Evolutionary conservation across 805 yeast genomes (phyloP).

Genomic region (Yamadazyma akitaensis): DNA sequence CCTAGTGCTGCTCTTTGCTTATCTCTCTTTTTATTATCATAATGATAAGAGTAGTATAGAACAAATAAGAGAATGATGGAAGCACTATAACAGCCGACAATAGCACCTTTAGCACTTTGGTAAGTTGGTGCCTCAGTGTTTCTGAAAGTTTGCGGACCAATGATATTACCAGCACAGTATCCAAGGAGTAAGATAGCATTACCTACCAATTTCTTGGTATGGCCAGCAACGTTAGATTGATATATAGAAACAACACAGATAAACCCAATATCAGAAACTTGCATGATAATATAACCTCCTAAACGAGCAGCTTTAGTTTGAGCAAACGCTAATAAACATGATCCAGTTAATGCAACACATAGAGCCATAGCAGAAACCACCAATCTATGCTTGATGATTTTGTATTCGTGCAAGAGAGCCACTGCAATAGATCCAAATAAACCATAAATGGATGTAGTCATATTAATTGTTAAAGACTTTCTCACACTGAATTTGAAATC

Average conservation of each 20-base stretch:
- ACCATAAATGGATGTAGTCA: slow-evolving; percentile 48
- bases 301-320: slow-evolving; percentile 23
- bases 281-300: slow-evolving; percentile 25
- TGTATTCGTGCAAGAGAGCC: slow-evolving; percentile 23
- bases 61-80: slow-evolving; percentile 22
- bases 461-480: slow-evolving; percentile 40
- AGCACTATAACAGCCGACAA: slow-evolving; percentile 27
- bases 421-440: slow-evolving; percentile 32
- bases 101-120: slow-evolving; percentile 38
- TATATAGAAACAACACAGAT: slow-evolving; percentile 31
- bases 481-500: slow-evolving; percentile 23
- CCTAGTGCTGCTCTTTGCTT: slow-evolving; percentile 4
- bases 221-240: slow-evolving; percentile 52
- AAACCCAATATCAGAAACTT: slow-evolving; percentile 12
- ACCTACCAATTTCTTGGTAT: slow-evolving; percentile 50
- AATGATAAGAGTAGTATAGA: slow-evolving; percentile 22
- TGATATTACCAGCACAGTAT: slow-evolving; percentile 51
- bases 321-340: slow-evolving; percentile 43
- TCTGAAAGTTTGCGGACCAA: slow-evolving; percentile 53
- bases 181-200: slow-evolving; percentile 45
- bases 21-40: slow-evolving; percentile 38
- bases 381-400: slow-evolving; percentile 24
- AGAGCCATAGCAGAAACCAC: slow-evolving; percentile 21
- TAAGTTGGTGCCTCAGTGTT: slow-evolving; percentile 43
- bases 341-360: slow-evolving; percentile 9